Base-by-base conservation (phyloP, 495 filamentous ascomycete genomes). In the Rostrohypoxylon terebratum region DNA sequence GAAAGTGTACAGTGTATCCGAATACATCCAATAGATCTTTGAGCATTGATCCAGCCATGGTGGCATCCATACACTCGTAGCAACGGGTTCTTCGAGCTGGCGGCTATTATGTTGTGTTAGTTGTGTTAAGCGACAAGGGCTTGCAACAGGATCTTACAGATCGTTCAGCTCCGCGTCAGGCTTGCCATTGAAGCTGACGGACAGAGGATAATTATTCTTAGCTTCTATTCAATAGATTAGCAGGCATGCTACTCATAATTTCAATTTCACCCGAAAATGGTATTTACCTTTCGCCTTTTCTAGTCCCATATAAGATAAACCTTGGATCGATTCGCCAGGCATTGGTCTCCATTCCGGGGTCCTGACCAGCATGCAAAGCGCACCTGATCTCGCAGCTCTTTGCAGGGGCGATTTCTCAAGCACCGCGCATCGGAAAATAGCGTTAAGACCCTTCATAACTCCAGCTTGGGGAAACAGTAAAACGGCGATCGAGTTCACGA, bases 391-490 rank as follows among this genome's bases (percentile, higher is more conserved):
- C 4, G 20, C 48, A 25, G 20, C 48, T 28, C 25, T 25, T 28
- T 53, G 48, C 16, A 53, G 48, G 18, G 48, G 21, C 16, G 48
- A n/a, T 11, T 53, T 53, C 7, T 45, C 48, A 28, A 53, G 48
- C 4, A 53, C 20, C 5, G 48, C 48, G 9, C 48, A 53, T 31
- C 25, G 25, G 25, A 53, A 31, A 14, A 53, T 53, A 20, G 48
- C 48, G 28, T 53, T 53, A 31, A 53, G 21, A 11, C 48, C 42
- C 42, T 45, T 45, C 42, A 45, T 45, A 20, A n/a, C 48, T 11
- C 48, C 48, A 21, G 48, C 48, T 25, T 53, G 25, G 21, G 48
- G 48, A 13, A 53, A 31, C 4, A 53, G 48, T 28, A 53, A 53
- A 53, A 53, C 20, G 4, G 25, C 48, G 48, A 53, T 53, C 18